These are phyloP conservation scores for Alternaria tenuissima DNA, from an alignment of 2,329 filamentous ascomycete genomes.

Conservation along the genomic window DNA sequence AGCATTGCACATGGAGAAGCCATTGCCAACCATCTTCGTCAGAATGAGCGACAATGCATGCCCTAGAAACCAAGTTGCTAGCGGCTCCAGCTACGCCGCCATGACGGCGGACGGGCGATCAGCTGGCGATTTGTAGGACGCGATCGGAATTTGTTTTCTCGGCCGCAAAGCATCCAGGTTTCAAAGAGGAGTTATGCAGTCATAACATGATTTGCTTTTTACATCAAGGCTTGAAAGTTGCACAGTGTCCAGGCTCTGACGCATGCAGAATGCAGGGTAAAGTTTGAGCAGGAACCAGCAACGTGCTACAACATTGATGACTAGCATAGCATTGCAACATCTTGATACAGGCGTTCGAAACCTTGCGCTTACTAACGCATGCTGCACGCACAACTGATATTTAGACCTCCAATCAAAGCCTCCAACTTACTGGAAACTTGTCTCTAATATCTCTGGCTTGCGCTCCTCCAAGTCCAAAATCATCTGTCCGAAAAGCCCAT, in stretches of 20 bases:
- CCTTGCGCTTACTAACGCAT: constrained; percentile 5
- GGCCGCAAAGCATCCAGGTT: background rate
- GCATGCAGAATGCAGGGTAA: constrained; percentile 7
- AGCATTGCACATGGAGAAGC: constrained; percentile 16
- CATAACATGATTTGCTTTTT: background rate
- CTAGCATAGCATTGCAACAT: constrained; percentile 2
- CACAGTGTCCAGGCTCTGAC: background rate
- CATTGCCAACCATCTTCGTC: constrained; percentile 9
- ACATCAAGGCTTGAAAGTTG: background rate
- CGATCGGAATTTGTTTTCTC: constrained; percentile 9
- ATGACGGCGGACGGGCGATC: constrained; percentile 20
- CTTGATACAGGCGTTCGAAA: constrained; percentile 5
- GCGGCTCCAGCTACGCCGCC: constrained; percentile 15
- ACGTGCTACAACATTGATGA: constrained; percentile 5
- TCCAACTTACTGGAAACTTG: constrained; percentile 53
- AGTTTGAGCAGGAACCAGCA: constrained; percentile 9
- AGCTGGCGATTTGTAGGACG: background rate
- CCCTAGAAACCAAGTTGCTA: constrained; percentile 12
- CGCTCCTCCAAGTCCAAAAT: constrained; percentile 56
- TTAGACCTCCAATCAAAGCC: background rate
- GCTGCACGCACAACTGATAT: constrained; percentile 1
- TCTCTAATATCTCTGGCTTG: constrained; percentile 54
- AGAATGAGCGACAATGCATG: constrained; percentile 9
- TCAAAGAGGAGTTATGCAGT: constrained; percentile 2
- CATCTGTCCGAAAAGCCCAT: constrained; percentile 61